Evolutionary conservation across 495 filamentous ascomycete genomes (phyloP).

Genomic region (Aspergillus taichungensis): DNA sequence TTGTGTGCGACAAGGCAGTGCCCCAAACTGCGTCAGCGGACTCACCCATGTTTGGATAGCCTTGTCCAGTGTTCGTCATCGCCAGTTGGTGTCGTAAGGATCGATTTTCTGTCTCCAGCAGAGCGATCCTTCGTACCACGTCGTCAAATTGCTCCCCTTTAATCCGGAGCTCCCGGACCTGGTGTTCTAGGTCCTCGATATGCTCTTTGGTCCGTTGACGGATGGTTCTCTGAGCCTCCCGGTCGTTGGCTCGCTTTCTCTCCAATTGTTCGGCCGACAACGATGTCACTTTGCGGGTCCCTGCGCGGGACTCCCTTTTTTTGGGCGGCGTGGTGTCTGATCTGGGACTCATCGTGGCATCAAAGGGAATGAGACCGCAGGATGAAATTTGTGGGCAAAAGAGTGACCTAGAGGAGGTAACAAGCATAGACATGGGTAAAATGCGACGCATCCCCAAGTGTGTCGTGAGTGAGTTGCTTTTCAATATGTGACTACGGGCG

Average conservation of each 20-base stretch:
- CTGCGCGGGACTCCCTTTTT: constrained; percentile 44
- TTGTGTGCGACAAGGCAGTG: not conserved
- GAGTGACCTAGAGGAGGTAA: constrained; percentile 3
- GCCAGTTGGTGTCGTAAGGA: constrained; percentile 35
- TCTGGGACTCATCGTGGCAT: constrained; percentile 12
- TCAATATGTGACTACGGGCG: constrained; percentile 13
- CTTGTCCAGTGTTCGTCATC: constrained; percentile 9
- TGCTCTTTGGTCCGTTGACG: constrained; percentile 51
- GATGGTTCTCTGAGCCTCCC: constrained; percentile 56
- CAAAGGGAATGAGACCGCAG: not conserved
- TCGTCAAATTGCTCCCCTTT: constrained; percentile 41
- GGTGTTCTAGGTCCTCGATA: constrained; percentile 45
- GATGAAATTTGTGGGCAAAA: constrained; percentile 3
- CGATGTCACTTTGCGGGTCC: constrained; percentile 50
- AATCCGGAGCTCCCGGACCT: constrained; percentile 41
- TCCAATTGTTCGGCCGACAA: constrained; percentile 52
- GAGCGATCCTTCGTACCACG: constrained; percentile 42
- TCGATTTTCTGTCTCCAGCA: constrained; percentile 45
- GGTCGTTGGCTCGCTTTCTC: constrained; percentile 54
- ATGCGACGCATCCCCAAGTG: constrained; percentile 11
- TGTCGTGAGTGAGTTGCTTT: constrained; percentile 3
- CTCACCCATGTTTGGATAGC: constrained; percentile 13
- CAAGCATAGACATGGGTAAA: not conserved
- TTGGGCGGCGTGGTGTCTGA: constrained; percentile 13
- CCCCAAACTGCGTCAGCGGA: not conserved